Conservation (phyloP, 2,329 filamentous ascomycete species). For the Xylariaceae sp. region DNA sequence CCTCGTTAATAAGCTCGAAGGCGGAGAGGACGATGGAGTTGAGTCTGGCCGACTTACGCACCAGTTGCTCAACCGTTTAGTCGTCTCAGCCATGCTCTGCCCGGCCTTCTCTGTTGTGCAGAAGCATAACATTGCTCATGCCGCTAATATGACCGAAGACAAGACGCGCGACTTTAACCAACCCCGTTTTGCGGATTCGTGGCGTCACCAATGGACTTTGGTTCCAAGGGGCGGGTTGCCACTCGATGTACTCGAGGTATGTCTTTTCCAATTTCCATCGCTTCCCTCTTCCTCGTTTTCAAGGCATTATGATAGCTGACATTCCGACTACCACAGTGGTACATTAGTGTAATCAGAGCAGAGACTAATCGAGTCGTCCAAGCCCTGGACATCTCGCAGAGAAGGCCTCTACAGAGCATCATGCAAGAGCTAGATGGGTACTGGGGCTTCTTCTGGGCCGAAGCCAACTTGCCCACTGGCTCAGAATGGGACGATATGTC, state of each 20-base stretch:
- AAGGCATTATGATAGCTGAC: conserved; percentile 4
- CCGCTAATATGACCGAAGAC: conserved; percentile 37
- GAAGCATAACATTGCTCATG: conserved; percentile 54
- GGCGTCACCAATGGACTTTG: conserved; percentile 52
- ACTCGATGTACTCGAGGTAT: conserved; percentile 53
- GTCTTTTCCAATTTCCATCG: conserved; percentile 20
- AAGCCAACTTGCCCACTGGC: conserved; percentile 42
- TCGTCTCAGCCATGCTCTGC: conserved; percentile 51
- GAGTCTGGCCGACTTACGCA: conserved; percentile 49
- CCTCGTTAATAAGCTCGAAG: conserved; percentile 43
- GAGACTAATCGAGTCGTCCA: conserved; percentile 44
- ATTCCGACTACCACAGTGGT: conserved; percentile 44
- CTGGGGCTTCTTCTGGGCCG: conserved; percentile 52
- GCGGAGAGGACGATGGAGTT: conserved; percentile 16
- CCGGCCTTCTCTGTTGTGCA: conserved; percentile 57
- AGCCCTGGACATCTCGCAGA: conserved; percentile 40
- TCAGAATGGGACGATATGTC: conserved; percentile 45
- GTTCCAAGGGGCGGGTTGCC: conserved; percentile 46
- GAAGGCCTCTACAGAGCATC: conserved; percentile 34
- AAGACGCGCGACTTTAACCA: conserved; percentile 41
- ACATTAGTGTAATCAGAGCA: conserved; percentile 52
- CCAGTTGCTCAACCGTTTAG: conserved; percentile 52
- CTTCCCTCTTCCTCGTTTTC: neutral
- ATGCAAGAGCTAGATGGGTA: conserved; percentile 38
- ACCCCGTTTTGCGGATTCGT: conserved; percentile 46